phyloP scores from a whole-genome alignment of 345 rosid species.

The Populus nigra region DNA sequence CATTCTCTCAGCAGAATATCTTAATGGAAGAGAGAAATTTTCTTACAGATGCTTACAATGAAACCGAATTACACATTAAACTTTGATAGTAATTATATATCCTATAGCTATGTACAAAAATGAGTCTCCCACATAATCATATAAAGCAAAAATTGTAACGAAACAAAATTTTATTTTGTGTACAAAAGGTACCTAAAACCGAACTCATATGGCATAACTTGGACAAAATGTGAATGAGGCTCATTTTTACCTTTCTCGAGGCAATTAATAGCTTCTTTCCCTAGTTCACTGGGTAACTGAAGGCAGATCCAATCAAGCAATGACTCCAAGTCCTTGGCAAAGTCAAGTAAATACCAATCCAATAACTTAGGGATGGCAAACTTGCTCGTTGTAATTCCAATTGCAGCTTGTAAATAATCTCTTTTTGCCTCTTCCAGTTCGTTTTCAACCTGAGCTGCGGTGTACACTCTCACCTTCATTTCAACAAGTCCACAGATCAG shows the following conservation, averaged over 20 bases:
- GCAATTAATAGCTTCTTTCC: slow-evolving; percentile 64
- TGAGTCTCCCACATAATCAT: neutral
- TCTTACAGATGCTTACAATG: slow-evolving; percentile 13
- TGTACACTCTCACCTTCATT: slow-evolving; percentile 69
- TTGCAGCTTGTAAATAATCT: slow-evolving; percentile 76
- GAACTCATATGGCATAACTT: slow-evolving; percentile 65
- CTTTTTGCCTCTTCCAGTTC: slow-evolving; percentile 69
- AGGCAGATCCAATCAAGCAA: slow-evolving; percentile 85
- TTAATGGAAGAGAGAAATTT: neutral
- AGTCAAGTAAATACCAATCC: slow-evolving; percentile 80
- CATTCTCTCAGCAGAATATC: neutral
- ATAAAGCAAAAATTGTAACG: slow-evolving; percentile 9
- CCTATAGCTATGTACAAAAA: slow-evolving; percentile 37
- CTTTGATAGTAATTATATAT: slow-evolving; percentile 5
- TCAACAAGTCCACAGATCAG: slow-evolving; percentile 22
- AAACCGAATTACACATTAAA: slow-evolving; percentile 17
- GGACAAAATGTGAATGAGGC: slow-evolving; percentile 43
- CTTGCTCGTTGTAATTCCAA: slow-evolving; percentile 49
- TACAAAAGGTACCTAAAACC: slow-evolving; percentile 68
- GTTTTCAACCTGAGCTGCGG: slow-evolving; percentile 57
- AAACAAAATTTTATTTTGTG: slow-evolving; percentile 27
- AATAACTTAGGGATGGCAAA: slow-evolving; percentile 68
- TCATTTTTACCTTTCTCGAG: slow-evolving; percentile 56
- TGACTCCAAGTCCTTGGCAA: slow-evolving; percentile 77
- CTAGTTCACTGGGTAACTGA: slow-evolving; percentile 70